These are phyloP conservation scores for Leccinum imitatum DNA, from an alignment of 768 basidiomycete species.

Conservation along the genomic window DNA sequence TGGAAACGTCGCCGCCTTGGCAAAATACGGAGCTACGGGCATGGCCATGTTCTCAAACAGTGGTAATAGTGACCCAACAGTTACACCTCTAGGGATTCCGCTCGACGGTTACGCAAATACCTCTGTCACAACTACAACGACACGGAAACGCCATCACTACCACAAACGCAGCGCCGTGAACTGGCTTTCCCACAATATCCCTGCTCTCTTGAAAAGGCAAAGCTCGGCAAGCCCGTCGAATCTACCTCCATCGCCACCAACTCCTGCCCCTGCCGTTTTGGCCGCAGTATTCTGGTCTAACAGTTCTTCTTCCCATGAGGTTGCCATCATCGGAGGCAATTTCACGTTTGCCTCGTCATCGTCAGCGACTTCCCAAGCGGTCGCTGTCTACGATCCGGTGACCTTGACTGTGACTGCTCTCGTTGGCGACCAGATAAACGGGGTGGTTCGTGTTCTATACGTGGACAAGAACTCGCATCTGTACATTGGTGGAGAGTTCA, in stretches of 20 bases:
- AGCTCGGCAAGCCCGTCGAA: conserved; percentile 42
- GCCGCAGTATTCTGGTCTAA: conserved; percentile 92
- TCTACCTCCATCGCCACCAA: conserved; percentile 55
- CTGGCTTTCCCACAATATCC: conserved; percentile 52
- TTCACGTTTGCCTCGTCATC: conserved; percentile 61
- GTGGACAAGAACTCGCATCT: conserved; percentile 63
- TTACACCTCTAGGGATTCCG: conserved; percentile 61
- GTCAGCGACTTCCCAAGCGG: conserved; percentile 44
- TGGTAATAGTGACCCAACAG: conserved; percentile 48
- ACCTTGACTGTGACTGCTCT: conserved; percentile 52
- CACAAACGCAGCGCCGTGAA: conserved; percentile 34
- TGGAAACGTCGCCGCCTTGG: conserved; percentile 57
- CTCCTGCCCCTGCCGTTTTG: conserved; percentile 77
- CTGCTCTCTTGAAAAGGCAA: conserved; percentile 51
- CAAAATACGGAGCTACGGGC: conserved; percentile 72
- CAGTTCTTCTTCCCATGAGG: conserved; percentile 56
- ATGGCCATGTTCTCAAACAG: conserved; percentile 78
- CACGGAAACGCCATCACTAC: conserved; percentile 40
- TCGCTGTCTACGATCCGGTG: conserved; percentile 71
- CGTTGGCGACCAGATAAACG: conserved; percentile 61
- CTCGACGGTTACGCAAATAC: conserved; percentile 44
- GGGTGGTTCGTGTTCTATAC: conserved; percentile 73
- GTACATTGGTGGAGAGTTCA: conserved; percentile 86
- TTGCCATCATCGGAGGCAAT: conserved; percentile 87
- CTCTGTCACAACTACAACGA: conserved; percentile 31